Evolutionary conservation across 148 eudicot genomes (phyloP).

Genomic region (Suaeda aralocaspica): DNA sequence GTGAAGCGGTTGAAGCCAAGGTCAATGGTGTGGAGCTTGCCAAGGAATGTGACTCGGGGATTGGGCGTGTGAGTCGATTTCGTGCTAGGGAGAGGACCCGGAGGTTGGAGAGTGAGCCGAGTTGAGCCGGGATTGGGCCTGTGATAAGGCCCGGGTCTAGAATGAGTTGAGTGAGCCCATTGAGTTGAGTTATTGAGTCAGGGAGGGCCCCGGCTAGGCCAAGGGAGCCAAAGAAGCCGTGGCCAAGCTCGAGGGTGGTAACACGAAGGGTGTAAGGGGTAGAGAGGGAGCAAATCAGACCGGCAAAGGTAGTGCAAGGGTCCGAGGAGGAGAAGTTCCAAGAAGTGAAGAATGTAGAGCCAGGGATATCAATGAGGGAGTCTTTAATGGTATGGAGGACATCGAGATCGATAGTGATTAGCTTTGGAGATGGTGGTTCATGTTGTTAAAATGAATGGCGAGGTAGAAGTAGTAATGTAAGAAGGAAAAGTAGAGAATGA

Average conservation of each 20-base stretch:
- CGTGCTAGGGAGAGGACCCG: slow-evolving; percentile 45
- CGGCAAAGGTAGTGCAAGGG: slow-evolving; percentile 31
- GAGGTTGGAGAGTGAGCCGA: slow-evolving; percentile 35
- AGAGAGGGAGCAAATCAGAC: slow-evolving; percentile 33
- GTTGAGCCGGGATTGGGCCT: slow-evolving; percentile 49
- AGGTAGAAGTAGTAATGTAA: neutral
- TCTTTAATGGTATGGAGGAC: slow-evolving; percentile 37
- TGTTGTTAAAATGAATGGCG: neutral
- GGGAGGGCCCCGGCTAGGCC: slow-evolving; percentile 54
- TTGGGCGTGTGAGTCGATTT: slow-evolving; percentile 57
- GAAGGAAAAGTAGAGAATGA: neutral
- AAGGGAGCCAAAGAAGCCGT: slow-evolving; percentile 43
- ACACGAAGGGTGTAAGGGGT: slow-evolving; percentile 27
- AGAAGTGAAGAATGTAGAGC: slow-evolving; percentile 48
- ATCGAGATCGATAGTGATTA: slow-evolving; percentile 32
- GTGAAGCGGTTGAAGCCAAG: slow-evolving; percentile 54
- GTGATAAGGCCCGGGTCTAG: slow-evolving; percentile 64
- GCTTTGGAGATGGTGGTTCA: slow-evolving; percentile 1
- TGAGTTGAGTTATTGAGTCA: slow-evolving; percentile 33
- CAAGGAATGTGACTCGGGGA: slow-evolving; percentile 38
- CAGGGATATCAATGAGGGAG: slow-evolving; percentile 35
- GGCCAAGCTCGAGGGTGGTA: slow-evolving; percentile 47
- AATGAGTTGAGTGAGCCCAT: slow-evolving; percentile 53
- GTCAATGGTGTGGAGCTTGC: slow-evolving; percentile 53
- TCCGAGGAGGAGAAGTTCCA: slow-evolving; percentile 53